phyloP scores from a whole-genome alignment of 768 basidiomycete genomes.

The Tylopilus rubrobrunneus region DNA sequence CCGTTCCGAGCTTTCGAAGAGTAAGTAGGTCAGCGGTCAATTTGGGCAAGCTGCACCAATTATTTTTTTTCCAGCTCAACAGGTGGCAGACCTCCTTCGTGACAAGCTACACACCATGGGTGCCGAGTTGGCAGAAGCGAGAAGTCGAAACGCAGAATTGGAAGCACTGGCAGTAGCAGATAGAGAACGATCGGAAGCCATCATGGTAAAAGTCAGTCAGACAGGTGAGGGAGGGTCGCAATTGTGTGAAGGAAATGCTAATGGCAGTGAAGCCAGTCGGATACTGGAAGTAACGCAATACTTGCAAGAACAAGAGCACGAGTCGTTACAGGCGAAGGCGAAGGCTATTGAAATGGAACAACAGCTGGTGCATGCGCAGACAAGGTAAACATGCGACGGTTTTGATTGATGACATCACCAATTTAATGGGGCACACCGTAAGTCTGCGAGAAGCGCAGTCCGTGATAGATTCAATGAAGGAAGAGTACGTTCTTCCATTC shows the following conservation, averaged over 20 bases:
- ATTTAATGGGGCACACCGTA: conserved; percentile 7
- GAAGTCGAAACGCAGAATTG: conserved; percentile 35
- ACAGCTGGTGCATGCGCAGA: conserved; percentile 19
- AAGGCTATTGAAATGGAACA: conserved; percentile 27
- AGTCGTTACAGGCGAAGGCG: conserved; percentile 22
- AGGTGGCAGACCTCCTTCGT: conserved; percentile 47
- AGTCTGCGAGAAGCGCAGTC: conserved; percentile 28
- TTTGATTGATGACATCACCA: conserved; percentile 2
- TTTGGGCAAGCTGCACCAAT: neutral
- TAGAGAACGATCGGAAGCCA: conserved; percentile 19
- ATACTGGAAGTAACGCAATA: conserved; percentile 22
- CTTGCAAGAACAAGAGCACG: conserved; percentile 28
- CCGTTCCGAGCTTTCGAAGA: conserved; percentile 33
- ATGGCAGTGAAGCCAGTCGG: conserved; percentile 19
- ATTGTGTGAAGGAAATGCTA: conserved; percentile 7
- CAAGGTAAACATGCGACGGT: conserved; percentile 12
- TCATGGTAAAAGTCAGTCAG: conserved; percentile 22
- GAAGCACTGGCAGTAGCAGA: conserved; percentile 27
- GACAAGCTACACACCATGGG: conserved; percentile 42
- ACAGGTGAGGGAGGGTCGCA: conserved; percentile 16
- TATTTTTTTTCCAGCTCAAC: conserved; percentile 35
- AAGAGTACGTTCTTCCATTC: conserved; percentile 29
- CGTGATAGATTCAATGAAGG: conserved; percentile 26
- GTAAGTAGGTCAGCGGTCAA: conserved; percentile 29
- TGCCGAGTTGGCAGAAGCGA: conserved; percentile 41